A percentile compares a stretch with the other conserved stretches of the same genome.
Evolutionary conservation across 1,284 basidiomycete species (phyloP).

Genomic region (Austroboletus niveus): DNA sequence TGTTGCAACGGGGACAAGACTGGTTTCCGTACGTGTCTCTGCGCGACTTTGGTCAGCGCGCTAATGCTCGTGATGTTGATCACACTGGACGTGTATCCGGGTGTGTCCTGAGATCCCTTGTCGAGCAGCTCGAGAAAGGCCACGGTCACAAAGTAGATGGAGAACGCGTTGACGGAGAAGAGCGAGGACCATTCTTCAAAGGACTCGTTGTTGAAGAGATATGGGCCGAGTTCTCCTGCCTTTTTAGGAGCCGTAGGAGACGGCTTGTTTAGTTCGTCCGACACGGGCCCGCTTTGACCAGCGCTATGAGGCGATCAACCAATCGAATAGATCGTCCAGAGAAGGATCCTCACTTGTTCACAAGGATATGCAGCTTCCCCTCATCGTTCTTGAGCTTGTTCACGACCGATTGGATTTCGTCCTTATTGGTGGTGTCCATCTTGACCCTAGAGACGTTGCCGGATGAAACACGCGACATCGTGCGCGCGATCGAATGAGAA

Average conservation of each 20-base stretch:
- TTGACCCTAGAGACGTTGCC: slow-evolving; percentile 42
- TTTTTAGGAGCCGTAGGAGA: slow-evolving; percentile 56
- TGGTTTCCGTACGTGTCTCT: slow-evolving; percentile 60
- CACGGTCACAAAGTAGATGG: slow-evolving; percentile 70
- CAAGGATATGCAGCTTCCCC: slow-evolving; percentile 71
- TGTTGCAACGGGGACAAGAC: not conserved
- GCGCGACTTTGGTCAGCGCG: slow-evolving; percentile 63
- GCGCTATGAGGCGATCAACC: slow-evolving; percentile 45
- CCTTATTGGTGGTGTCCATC: slow-evolving; percentile 71
- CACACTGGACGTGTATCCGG: slow-evolving; percentile 58
- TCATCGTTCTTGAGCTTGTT: slow-evolving; percentile 43
- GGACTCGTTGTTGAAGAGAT: slow-evolving; percentile 66
- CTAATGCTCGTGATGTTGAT: slow-evolving; percentile 79
- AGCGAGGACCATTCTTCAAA: slow-evolving; percentile 60
- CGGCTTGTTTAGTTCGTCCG: slow-evolving; percentile 55
- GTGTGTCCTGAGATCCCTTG: slow-evolving; percentile 60
- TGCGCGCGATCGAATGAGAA: slow-evolving; percentile 5
- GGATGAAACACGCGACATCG: not conserved
- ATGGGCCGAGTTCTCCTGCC: slow-evolving; percentile 58
- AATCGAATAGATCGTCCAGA: not conserved
- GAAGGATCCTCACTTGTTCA: slow-evolving; percentile 64
- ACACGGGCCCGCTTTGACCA: slow-evolving; percentile 64
- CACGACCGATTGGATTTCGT: slow-evolving; percentile 60
- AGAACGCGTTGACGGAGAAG: slow-evolving; percentile 66
- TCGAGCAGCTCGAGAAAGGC: slow-evolving; percentile 75